A percentile compares a stretch with the other conserved stretches of the same genome.
Conservation (phyloP, 2,329 filamentous ascomycete genomes). For the Ophiostoma piceae region DNA sequence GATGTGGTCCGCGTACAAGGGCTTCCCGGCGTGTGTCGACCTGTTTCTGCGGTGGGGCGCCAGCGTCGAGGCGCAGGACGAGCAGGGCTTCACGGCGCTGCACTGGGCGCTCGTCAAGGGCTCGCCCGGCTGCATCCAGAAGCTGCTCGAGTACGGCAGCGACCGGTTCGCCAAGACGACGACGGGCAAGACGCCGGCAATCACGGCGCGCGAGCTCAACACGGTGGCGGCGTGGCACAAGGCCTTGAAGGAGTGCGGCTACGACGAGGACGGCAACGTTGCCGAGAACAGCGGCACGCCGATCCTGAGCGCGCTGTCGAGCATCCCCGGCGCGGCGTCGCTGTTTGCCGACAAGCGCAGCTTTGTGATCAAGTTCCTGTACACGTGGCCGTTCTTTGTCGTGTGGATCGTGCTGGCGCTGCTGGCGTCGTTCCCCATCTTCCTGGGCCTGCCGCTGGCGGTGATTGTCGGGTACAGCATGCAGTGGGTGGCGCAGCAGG, state of each 20-base stretch:
- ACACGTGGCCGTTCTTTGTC: constrained; percentile 78
- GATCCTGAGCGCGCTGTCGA: constrained; percentile 40
- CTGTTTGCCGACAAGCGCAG: constrained; percentile 65
- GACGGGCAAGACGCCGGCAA: constrained; percentile 82
- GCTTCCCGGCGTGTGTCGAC: constrained; percentile 86
- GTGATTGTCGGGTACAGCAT: constrained; percentile 62
- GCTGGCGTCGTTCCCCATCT: constrained; percentile 68
- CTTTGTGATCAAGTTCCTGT: constrained; percentile 81
- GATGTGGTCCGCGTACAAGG: constrained; percentile 99
- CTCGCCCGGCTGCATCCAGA: constrained; percentile 80
- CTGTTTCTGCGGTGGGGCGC: constrained; percentile 92
- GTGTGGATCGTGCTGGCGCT: constrained; percentile 67
- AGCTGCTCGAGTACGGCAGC: constrained; percentile 90
- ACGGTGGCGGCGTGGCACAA: constrained; percentile 57
- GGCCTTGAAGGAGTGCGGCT: constrained; percentile 30
- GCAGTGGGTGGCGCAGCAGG: constrained; percentile 71
- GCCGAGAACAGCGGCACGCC: constrained; percentile 35
- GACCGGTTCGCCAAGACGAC: constrained; percentile 87
- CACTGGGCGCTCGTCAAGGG: constrained; percentile 98
- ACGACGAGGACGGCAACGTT: constrained; percentile 62
- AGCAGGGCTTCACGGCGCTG: constrained; percentile 87
- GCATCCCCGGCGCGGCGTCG: constrained; percentile 63
- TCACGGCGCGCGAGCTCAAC: constrained; percentile 86
- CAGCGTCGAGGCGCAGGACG: constrained; percentile 82
- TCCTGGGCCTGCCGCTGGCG: constrained; percentile 67